Evolutionary conservation across 768 basidiomycete species (phyloP), one percentile per base, ranked within the genome.

Genomic region (Termitomyces heimii): DNA sequence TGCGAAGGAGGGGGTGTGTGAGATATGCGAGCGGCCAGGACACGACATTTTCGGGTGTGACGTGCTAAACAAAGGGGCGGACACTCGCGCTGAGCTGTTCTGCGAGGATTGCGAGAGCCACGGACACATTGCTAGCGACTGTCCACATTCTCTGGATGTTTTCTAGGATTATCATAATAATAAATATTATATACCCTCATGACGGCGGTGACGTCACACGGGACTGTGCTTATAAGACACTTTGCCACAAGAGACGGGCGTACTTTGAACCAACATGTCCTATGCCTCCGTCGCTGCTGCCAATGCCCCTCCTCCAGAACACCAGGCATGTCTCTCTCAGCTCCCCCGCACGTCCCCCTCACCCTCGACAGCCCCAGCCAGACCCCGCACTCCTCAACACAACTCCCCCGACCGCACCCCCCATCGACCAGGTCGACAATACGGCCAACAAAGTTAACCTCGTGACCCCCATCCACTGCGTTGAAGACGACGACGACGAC

Each of bases 31-130:
- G 68, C 78, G 82, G 61, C 83, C 84, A 0, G 92, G 89, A 2
- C 93, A 95, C 66, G 92, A 94, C 65, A 86, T 94, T 48, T 92
- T 93, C 70, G 86, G 81, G 39, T 94, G 93, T 68, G 84, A 85
- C 57, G 78, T 91, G 49, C 76, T 92, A 58, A 83, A 82, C 64
- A 84, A 82, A 32, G 84, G 83, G 37, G 65, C 67, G 26, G 58
- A 67, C 4, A 63, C 69, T 31, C 57, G 62, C 7, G 57, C 55
- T 18, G 79, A 78, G 53, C 63, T 82, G 40, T 89, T 82, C 66
- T 94, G 93, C 68, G 88, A 86, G 53, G 92, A 94, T 62, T 94
- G 93, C 67, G 93, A 94, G 73, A 82, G 82, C 56, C 78, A 81
- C 52, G 92, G 91, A 8, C 92, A 94, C 68, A 66, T 77, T 37